A percentile compares a stretch with the other conserved stretches of the same genome.
Evolutionary conservation across 2,329 filamentous ascomycete species (phyloP).

Genomic region (Decorospora gaudefroyi): DNA sequence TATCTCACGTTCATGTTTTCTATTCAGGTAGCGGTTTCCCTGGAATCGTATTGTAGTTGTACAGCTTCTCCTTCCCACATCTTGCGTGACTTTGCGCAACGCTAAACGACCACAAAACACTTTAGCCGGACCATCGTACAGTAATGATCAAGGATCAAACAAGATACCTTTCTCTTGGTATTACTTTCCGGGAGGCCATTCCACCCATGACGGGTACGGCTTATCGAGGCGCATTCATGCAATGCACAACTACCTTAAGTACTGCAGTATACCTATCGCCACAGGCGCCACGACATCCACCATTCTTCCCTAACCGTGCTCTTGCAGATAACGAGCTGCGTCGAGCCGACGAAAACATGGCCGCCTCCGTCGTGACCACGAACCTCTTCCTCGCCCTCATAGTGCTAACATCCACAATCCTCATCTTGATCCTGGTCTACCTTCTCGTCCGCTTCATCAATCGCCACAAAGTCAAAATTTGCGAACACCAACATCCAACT

Average conservation of each 20-base stretch:
- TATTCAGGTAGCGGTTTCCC: constrained; percentile 6
- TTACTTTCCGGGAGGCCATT: neutral
- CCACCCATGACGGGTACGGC: neutral
- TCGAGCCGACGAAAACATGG: constrained; percentile 3
- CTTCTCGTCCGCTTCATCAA: constrained; percentile 16
- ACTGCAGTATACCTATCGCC: constrained; percentile 12
- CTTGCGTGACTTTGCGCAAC: constrained; percentile 7
- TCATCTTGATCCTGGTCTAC: constrained; percentile 24
- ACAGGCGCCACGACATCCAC: constrained; percentile 9
- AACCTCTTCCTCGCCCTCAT: constrained; percentile 24
- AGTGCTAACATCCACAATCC: constrained; percentile 18
- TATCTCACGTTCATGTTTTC: neutral
- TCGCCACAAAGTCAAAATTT: neutral
- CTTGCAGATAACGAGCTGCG: neutral
- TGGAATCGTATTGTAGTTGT: constrained; percentile 2
- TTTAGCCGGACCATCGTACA: constrained; percentile 8
- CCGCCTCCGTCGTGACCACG: neutral
- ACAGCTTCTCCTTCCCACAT: constrained; percentile 4
- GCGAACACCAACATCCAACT: neutral
- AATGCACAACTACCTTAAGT: constrained; percentile 10
- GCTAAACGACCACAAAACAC: neutral
- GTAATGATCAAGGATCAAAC: neutral
- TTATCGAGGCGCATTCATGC: neutral
- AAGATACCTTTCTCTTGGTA: neutral
- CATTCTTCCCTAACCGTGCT: neutral